phyloP scores from a whole-genome alignment of 2,329 filamentous ascomycete genomes.

The Exophiala viscosa region DNA sequence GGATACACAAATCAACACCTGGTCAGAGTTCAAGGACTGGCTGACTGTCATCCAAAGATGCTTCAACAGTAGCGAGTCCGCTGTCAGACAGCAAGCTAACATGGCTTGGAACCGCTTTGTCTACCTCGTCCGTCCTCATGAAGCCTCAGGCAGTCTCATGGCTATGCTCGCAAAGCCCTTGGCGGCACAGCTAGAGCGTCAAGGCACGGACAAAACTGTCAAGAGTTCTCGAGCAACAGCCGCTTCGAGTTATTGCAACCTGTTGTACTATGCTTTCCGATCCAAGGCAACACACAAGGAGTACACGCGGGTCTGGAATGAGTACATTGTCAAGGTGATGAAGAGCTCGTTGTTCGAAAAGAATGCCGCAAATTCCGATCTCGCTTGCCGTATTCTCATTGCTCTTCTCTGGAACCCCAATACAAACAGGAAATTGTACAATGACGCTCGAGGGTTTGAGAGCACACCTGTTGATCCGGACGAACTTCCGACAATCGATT shows the following conservation, averaged over 20 bases:
- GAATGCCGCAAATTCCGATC: constrained; percentile 50
- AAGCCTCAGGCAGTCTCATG: constrained; percentile 53
- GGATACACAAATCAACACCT: constrained; percentile 58
- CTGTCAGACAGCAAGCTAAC: constrained; percentile 72
- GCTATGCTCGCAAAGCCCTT: constrained; percentile 67
- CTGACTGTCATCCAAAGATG: constrained; percentile 74
- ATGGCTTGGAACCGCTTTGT: constrained; percentile 82
- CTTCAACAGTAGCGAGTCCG: constrained; percentile 72
- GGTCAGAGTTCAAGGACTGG: constrained; percentile 72
- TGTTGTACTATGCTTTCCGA: constrained; percentile 78
- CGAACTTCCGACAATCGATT: constrained; percentile 80
- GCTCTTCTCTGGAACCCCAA: constrained; percentile 56
- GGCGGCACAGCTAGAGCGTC: constrained; percentile 64
- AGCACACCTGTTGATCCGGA: constrained; percentile 56
- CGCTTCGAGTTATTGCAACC: constrained; percentile 70
- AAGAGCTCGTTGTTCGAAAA: constrained; percentile 51
- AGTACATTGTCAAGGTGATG: constrained; percentile 65
- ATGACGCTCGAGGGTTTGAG: constrained; percentile 66
- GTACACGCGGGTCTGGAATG: constrained; percentile 74
- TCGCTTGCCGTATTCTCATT: constrained; percentile 67
- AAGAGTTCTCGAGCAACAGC: constrained; percentile 49
- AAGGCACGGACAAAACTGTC: constrained; percentile 49
- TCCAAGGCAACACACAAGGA: constrained; percentile 64
- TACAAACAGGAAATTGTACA: constrained; percentile 59
- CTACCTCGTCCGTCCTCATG: constrained; percentile 66